phyloP scores from a whole-genome alignment of 2,329 filamentous ascomycete genomes.

The Pyricularia pennisetigena region DNA sequence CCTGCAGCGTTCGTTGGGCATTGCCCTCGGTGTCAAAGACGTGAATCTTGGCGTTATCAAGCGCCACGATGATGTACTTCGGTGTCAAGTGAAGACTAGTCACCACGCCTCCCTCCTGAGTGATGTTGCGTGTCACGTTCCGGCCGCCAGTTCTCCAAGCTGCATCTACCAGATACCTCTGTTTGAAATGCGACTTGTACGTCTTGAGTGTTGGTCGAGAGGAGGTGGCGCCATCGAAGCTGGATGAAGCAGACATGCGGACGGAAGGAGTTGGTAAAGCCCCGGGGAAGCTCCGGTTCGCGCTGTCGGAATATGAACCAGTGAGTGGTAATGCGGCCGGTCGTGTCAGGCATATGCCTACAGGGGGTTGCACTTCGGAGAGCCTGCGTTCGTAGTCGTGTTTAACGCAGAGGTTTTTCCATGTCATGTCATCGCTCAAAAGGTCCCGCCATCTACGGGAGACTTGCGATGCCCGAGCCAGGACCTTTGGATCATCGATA shows the following conservation, averaged over 20 bases:
- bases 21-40: slow-evolving; percentile 91
- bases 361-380: slow-evolving; percentile 35
- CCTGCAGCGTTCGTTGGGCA: slow-evolving; percentile 78
- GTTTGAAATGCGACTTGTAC: slow-evolving; percentile 96
- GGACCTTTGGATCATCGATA: slow-evolving; percentile 90
- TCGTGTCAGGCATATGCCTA: slow-evolving; percentile 18
- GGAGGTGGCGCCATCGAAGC: slow-evolving; percentile 41
- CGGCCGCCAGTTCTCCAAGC: slow-evolving; percentile 92
- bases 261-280: slow-evolving; percentile 23
- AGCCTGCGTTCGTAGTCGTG: slow-evolving; percentile 68
- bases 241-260: slow-evolving; percentile 33
- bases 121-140: slow-evolving; percentile 77
- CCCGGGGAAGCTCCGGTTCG: slow-evolving; percentile 34
- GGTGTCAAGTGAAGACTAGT: slow-evolving; percentile 89
- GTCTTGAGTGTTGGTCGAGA: slow-evolving; percentile 60
- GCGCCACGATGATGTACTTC: slow-evolving; percentile 93
- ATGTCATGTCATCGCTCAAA: slow-evolving; percentile 92
- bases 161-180: slow-evolving; percentile 92
- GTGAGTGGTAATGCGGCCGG: slow-evolving; percentile 21
- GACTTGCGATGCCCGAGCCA: slow-evolving; percentile 92
- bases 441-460: slow-evolving; percentile 89
- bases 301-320: slow-evolving; percentile 21
- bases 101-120: slow-evolving; percentile 91
- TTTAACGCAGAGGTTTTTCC: slow-evolving; percentile 95
- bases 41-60: slow-evolving; percentile 98